Base-by-base conservation (phyloP, 768 basidiomycete genomes). In the Pulveroboletus ravenelii region DNA sequence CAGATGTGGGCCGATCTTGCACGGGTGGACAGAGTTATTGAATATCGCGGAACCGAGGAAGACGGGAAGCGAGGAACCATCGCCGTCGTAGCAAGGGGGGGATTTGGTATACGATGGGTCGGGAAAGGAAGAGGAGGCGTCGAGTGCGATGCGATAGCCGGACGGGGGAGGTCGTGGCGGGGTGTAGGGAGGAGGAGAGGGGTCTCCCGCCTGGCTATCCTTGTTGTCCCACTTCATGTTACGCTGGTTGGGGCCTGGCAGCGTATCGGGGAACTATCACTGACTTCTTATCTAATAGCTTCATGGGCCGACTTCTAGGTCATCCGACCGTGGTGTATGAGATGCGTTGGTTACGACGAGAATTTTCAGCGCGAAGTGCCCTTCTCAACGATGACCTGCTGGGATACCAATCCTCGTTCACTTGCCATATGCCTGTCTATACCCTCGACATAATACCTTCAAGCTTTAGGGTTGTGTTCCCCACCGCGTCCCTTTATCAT, bases 1-100 rank as follows among this genome's bases (percentile, higher is more conserved):
- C n/a, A 87, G 78, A 55, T 75, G 65, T 10, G 83, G 80, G 1
- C 72, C 80, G 58, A 91, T 79, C 73, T 92, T 93, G 78, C 89
- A 91, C 4, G 89, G 89, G 52, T 92, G 89, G 3, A 90, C 85
- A 0, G 82, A 80, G 53, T 72, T 70, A 48, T 56, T 72, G 62
- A 89, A 73, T 41, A 90, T 69, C 10, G 87, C 89, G 5, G 85
- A 87, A 13, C 88, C 89, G 30, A 93, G 57, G 69, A 75, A 93
- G 52, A 90, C 62, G 6, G 84, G 83, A 2, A 77, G 76, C 23
- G 10, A 3, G 23, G 57, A 52, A 2, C 80, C 79, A 58, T 85
- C 80, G 1, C 71, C 64, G 60, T 92, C 87, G 34, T 66, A 58
- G 58, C 76, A 79, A 2, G 80, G 76, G 0, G 87, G 77, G 1